Evolutionary conservation across 352 stramenopile genomes (phyloP).

Genomic region (Phytophthora agathidicida): DNA sequence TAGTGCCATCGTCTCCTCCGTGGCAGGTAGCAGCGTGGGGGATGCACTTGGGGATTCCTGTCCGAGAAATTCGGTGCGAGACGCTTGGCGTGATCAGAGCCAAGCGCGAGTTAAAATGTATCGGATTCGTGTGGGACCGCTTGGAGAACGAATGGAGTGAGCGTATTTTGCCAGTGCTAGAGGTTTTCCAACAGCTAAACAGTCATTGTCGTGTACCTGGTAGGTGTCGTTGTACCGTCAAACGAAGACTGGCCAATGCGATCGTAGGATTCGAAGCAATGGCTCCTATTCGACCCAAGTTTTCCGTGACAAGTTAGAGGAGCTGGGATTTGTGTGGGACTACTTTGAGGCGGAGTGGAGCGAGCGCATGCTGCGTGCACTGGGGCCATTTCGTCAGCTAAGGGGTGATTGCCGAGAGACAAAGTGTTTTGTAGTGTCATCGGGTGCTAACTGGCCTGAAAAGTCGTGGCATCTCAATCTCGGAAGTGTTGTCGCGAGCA

Average conservation of each 20-base stretch:
- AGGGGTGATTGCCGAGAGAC: constrained; percentile 32
- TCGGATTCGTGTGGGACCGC: not conserved
- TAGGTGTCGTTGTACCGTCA: no score
- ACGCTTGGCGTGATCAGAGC: not conserved
- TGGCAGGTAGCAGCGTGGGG: constrained; percentile 44
- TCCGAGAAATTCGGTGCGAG: constrained; percentile 33
- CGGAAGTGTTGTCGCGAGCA: not conserved
- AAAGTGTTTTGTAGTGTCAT: constrained; percentile 45
- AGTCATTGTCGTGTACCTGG: no score
- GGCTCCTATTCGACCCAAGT: no score
- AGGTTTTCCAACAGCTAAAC: no score
- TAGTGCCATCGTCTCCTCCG: constrained; percentile 23
- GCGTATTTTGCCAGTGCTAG: no score
- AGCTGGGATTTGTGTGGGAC: constrained; percentile 54
- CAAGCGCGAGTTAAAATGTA: not conserved
- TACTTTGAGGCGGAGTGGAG: constrained; percentile 38
- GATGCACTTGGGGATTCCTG: constrained; percentile 38
- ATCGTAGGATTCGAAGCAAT: no score
- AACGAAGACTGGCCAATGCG: no score
- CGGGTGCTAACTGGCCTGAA: constrained; percentile 32
- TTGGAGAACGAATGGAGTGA: no score
- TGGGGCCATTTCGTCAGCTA: constrained; percentile 36
- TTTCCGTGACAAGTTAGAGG: no score
- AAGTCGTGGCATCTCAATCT: constrained; percentile 32
- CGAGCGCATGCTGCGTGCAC: constrained; percentile 39